Evolutionary conservation across 306 rosid species (phyloP).

Genomic region (Argentina anserina): DNA sequence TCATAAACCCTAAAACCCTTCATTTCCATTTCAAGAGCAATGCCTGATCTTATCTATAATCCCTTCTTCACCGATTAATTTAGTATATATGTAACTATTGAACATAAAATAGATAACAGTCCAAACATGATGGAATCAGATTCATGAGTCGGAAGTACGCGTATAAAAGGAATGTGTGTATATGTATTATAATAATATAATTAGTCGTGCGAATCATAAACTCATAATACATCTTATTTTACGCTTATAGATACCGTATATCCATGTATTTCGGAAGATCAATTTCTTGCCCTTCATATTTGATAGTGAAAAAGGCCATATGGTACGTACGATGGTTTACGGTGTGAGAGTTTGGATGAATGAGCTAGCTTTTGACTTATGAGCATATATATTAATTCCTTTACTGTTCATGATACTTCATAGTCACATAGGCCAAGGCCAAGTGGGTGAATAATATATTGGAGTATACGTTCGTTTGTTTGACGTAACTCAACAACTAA

Average conservation of each 20-base stretch:
- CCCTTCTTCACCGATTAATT: background rate
- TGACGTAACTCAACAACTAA: constrained; percentile 14
- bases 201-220: too few relatives aligned
- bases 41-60: background rate
- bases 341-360: background rate
- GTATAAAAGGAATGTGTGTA: too few relatives aligned
- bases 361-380: too few relatives aligned
- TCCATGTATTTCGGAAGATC: background rate
- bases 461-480: background rate
- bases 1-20: background rate
- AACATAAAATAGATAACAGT: background rate
- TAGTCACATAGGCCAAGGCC: background rate
- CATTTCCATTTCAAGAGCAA: background rate
- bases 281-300: background rate
- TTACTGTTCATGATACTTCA: too few relatives aligned
- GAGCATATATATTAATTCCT: too few relatives aligned
- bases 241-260: too few relatives aligned
- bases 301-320: background rate
- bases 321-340: background rate
- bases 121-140: too few relatives aligned
- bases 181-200: too few relatives aligned
- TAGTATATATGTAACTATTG: background rate
- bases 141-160: too few relatives aligned
- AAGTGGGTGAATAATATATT: background rate
- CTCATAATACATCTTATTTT: background rate